Evolutionary conservation across 2,329 filamentous ascomycete genomes (phyloP).

Genomic region (Diaporthe sp.): DNA sequence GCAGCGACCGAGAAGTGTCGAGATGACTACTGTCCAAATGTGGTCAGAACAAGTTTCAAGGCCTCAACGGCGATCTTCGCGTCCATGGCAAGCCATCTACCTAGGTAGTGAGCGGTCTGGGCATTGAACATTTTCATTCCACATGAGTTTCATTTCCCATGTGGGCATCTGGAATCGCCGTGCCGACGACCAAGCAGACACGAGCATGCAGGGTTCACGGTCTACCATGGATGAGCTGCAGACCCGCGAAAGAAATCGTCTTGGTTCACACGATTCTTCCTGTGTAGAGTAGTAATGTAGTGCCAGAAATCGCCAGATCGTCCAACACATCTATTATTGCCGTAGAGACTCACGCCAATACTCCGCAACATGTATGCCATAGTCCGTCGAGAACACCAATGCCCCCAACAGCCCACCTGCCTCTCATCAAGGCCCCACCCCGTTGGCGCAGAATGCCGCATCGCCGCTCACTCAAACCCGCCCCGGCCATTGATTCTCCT

Average conservation of each 20-base stretch:
- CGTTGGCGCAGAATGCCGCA: not conserved
- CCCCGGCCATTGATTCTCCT: constrained; percentile 61
- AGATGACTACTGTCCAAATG: not conserved
- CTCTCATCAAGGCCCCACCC: not conserved
- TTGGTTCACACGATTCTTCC: not conserved
- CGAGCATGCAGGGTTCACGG: not conserved
- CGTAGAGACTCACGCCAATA: not conserved
- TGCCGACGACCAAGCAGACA: not conserved
- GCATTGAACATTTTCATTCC: not conserved
- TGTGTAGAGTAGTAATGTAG: not conserved
- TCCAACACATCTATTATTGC: not conserved
- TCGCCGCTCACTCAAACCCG: constrained; percentile 30
- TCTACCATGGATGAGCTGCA: not conserved
- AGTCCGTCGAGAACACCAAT: too few species aligned
- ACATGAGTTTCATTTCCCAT: not conserved
- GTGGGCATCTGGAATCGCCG: not conserved
- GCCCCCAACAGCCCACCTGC: not conserved
- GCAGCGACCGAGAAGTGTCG: not conserved
- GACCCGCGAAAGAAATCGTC: not conserved
- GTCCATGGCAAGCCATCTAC: not conserved
- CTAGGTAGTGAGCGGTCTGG: too few species aligned
- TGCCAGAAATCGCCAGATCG: not conserved
- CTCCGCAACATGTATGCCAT: not conserved
- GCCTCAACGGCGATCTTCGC: not conserved
- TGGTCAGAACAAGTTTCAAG: not conserved